Evolutionary conservation across 352 stramenopile genomes (phyloP).

Genomic region (Phytophthora pistaciae): DNA sequence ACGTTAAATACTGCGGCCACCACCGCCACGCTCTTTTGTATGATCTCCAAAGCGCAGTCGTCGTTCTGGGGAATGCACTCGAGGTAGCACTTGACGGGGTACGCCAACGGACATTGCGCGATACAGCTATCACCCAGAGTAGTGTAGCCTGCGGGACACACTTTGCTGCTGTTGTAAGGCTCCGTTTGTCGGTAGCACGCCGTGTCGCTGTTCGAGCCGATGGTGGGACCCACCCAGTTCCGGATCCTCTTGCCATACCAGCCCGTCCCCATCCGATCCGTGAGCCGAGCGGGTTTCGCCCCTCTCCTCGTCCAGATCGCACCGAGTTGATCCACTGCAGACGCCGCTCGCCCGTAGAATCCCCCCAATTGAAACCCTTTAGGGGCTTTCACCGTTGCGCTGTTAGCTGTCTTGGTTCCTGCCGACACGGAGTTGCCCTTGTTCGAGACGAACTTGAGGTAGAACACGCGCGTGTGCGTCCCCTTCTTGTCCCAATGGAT

Average conservation of each 20-base stretch:
- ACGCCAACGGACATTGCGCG: slow-evolving; percentile 50
- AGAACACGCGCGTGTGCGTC: slow-evolving; percentile 16
- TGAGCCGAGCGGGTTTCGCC: slow-evolving; percentile 19
- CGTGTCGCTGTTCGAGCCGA: slow-evolving; percentile 19
- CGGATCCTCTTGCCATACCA: slow-evolving; percentile 40
- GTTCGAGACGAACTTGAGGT: slow-evolving; percentile 29
- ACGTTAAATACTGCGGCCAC: slow-evolving; percentile 27
- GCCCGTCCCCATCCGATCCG: slow-evolving; percentile 26
- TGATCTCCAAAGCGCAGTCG: slow-evolving; percentile 15
- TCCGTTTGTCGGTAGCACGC: slow-evolving; percentile 25
- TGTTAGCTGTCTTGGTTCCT: slow-evolving; percentile 22
- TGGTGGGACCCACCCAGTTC: slow-evolving; percentile 35
- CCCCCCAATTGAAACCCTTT: slow-evolving; percentile 34
- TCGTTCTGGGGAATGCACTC: slow-evolving; percentile 23
- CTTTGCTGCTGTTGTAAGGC: slow-evolving; percentile 16
- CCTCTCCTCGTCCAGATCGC: slow-evolving; percentile 36
- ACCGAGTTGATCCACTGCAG: slow-evolving; percentile 29
- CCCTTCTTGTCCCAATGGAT: slow-evolving; percentile 33
- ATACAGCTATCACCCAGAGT: slow-evolving; percentile 11
- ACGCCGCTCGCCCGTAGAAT: slow-evolving; percentile 30
- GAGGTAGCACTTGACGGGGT: slow-evolving; percentile 31
- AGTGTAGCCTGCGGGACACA: slow-evolving; percentile 21
- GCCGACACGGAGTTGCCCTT: slow-evolving; percentile 14
- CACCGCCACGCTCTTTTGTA: slow-evolving; percentile 13
- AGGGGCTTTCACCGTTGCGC: slow-evolving; percentile 12